These are phyloP conservation scores for Stromatinia cepivora DNA, from an alignment of 2,329 filamentous ascomycete genomes.

Conservation along the genomic window DNA sequence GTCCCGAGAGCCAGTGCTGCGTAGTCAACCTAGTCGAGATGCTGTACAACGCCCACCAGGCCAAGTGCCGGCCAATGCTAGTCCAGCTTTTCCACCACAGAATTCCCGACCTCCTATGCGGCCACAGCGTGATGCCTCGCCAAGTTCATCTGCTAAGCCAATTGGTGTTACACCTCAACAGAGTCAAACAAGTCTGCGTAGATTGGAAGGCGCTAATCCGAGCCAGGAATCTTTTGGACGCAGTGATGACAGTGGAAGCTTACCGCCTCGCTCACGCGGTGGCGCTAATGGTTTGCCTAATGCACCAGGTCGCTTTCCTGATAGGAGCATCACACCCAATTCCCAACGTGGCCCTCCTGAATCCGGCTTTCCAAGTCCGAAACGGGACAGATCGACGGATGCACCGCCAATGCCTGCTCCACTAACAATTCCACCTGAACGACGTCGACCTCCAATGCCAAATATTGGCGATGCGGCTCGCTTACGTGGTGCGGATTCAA, in stretches of 20 bases:
- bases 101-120: slow-evolving; percentile 35
- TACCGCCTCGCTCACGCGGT: slow-evolving; percentile 39
- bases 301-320: slow-evolving; percentile 38
- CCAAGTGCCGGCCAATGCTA: slow-evolving; percentile 23
- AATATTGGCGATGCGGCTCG: slow-evolving; percentile 37
- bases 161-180: slow-evolving; percentile 28
- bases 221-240: slow-evolving; percentile 41
- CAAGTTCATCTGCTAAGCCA: slow-evolving; percentile 36
- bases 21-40: slow-evolving; percentile 37
- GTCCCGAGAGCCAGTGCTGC: slow-evolving; percentile 34
- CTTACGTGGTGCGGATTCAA: slow-evolving; percentile 33
- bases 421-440: slow-evolving; percentile 38
- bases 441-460: slow-evolving; percentile 41
- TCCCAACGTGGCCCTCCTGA: slow-evolving; percentile 40
- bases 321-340: slow-evolving; percentile 36
- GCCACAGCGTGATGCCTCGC: slow-evolving; percentile 35
- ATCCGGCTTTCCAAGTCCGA: slow-evolving; percentile 29
- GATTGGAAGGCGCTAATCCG: slow-evolving; percentile 36
- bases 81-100: slow-evolving; percentile 34
- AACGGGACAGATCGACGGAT: slow-evolving; percentile 30
- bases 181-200: slow-evolving; percentile 33
- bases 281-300: slow-evolving; percentile 37
- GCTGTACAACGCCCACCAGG: slow-evolving; percentile 34
- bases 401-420: slow-evolving; percentile 39
- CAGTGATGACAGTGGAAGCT: slow-evolving; percentile 36